Evolutionary conservation across 2,329 filamentous ascomycete genomes (phyloP).

Genomic region (Apiospora rasikravindrae): DNA sequence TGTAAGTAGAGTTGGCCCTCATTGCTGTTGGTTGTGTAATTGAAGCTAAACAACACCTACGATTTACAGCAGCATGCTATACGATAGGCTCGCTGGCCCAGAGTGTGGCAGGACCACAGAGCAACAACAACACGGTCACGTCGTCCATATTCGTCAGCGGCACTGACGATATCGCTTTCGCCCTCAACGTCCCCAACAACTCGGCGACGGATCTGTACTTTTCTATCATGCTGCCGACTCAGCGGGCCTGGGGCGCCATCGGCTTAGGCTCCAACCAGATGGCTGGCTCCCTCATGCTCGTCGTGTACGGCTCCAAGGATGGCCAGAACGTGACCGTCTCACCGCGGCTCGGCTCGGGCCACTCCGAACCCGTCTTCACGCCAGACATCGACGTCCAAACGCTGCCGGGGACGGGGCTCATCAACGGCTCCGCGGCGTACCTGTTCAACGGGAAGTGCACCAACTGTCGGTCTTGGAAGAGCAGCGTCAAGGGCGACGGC

Average conservation of each 20-base stretch:
- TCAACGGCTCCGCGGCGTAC: slow-evolving; percentile 47
- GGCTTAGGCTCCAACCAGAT: slow-evolving; percentile 60
- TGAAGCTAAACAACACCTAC: background rate
- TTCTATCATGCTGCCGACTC: slow-evolving; percentile 53
- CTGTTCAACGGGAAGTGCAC: slow-evolving; percentile 58
- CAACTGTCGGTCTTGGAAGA: slow-evolving; percentile 57
- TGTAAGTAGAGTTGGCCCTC: background rate
- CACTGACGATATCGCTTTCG: slow-evolving; percentile 54
- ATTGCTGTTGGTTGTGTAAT: background rate
- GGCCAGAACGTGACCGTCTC: slow-evolving; percentile 60
- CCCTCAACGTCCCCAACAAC: slow-evolving; percentile 78
- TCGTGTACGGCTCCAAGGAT: slow-evolving; percentile 56
- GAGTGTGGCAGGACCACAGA: background rate
- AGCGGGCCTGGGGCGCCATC: slow-evolving; percentile 57
- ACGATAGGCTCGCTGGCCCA: slow-evolving; percentile 1
- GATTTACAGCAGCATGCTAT: background rate
- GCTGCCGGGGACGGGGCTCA: slow-evolving; percentile 53
- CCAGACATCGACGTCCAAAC: slow-evolving; percentile 49
- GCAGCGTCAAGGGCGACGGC: slow-evolving; percentile 38
- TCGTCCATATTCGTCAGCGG: slow-evolving; percentile 37
- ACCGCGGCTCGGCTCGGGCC: slow-evolving; percentile 54
- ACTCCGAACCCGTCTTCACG: slow-evolving; percentile 58
- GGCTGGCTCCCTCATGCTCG: slow-evolving; percentile 57
- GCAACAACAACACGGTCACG: background rate
- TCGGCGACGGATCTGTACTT: slow-evolving; percentile 57